Evolutionary conservation across 768 basidiomycete genomes (phyloP), one percentile per base, ranked within the genome.

Genomic region (Albatrellus ellisii): DNA sequence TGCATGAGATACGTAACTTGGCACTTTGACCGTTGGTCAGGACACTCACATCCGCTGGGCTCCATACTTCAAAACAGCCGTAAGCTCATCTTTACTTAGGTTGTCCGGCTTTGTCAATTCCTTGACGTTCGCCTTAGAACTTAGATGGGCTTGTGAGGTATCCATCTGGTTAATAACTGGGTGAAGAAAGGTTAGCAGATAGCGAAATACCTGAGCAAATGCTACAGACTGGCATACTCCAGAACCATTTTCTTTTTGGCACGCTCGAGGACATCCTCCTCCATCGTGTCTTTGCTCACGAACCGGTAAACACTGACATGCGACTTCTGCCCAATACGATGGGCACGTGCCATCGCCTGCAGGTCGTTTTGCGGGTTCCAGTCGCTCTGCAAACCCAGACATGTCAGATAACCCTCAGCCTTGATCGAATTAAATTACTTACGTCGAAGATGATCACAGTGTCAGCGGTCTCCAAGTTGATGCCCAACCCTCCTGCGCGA

Each of bases 91-190:
- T 64, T 92, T 95, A 62, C 86, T 91, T 48, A 89, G 64, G 62
- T 84, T 82, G 51, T 83, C 83, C 2, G 85, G 74, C 58, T 88
- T 90, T 46, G 69, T 62, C 17, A 72, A 60, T 39, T 86, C 84
- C 56, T 81, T 85, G 43, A 61, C 61, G 24, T 59, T 62, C 15
- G 73, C 70, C 54, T 89, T 90, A 43, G 84, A 81, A 56, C 88
- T 81, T 41, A 99, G 77, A 62, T 97, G 88, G 32, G 88, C 87
- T 50, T 97, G 95, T 31, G 92, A 91, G 18, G 95, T 99, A 64
- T 99, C 95, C 86, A 98, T 95, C 64, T 98, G 94, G 63, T 97
- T 95, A 69, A 99, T 97, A 66, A 99, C 91, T 95, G 59, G 37
- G 48, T 17, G 25, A 25, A 25, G 46, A 20, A 24, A 43, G 41